Evolutionary conservation across 495 filamentous ascomycete species (phyloP), one percentile per base, ranked within the genome.

Genomic region (Lichina pygmaea): DNA sequence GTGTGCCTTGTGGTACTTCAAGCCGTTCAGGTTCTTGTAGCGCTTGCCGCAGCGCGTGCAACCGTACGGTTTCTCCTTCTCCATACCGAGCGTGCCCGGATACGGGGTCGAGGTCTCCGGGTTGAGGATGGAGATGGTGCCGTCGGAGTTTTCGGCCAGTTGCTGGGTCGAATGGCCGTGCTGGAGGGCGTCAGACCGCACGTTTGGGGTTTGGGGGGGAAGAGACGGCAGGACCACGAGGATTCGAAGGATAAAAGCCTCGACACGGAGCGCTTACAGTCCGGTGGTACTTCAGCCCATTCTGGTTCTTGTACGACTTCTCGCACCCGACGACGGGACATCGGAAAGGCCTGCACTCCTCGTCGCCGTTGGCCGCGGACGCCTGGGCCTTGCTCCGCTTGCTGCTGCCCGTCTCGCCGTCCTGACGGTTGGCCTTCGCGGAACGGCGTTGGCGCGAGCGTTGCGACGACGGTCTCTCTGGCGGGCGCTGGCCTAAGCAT

Each of bases 241-340:
- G 11, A 11, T 5, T 24, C 12, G 16, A 41, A 13, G 6, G 17
- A 37, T 17, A 39, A 50, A 11, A n/a, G n/a, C n/a, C n/a, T 24
- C 30, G 46, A 43, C 16, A 49, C 34, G 45, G 38, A 32, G 33
- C 16, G 66, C 73, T 60, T 66, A 80, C 75, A 57, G 68, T 70
- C 55, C 78, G 78, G 63, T 81, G 76, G 55, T 81, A 81, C 58
- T 95, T 95, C 33, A 99, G 66, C 33, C 89, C 89, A 53, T 99
- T 99, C 54, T 95, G 89, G 58, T 99, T 99, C 68, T 99, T 99
- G 60, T 99, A 99, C 11, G 89, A 89, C 66, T 99, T 99, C 58
- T 99, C 89, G 55, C 89, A 99, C 13, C 89, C 89, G 54, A 95
- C 92, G 40, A 99, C 89, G 8, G 91, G 89, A 57, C 89, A 99